Base-by-base conservation (phyloP, 306 rosid genomes). In the Begonia peltatifolia region DNA sequence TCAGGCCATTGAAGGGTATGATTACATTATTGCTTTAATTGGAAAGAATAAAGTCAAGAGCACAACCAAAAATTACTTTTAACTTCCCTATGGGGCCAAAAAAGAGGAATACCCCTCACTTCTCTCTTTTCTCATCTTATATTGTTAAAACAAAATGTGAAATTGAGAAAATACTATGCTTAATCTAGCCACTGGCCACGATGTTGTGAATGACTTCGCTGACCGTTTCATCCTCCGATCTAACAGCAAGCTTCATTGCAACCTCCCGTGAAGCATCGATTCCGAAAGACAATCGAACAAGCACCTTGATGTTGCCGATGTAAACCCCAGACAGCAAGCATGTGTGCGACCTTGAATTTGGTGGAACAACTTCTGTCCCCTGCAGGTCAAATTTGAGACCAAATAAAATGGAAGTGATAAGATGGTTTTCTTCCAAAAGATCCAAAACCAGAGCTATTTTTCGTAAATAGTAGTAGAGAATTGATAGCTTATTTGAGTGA, bases 231-330 rank as follows among this genome's bases (percentile, higher is more conserved):
- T 86, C 88, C 53, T 80, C 92, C 0, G 99, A 86, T 76, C 95
- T 79, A 15, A 86, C 99, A 0, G 84, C 58, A 64, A 90, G 82
- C 74, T 86, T 90, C 95, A 90, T 86, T 2, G 99, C 95, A 51
- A 90, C 99, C 54, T 90, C 95, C 76, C 69, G 86, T 16, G 94
- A 72, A 63, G 88, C 85, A 50, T 90, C 95, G 12, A 90, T 75
- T 52, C 99, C 99, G 50, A 90, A 83, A 10, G 95, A 83, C 71
- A 90, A 69, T 50, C 94, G 76, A 54, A 80, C 99, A 10, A 90
- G 86, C 48, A 90, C 95, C 84, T 63, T 90, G 64, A 78, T 82
- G 38, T 73, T 81, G 25, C 95, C 95, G 8, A 80, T 73, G 74
- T 72, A 86, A 30, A 90, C 80, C 65, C 99, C 94, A 0, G 99